phyloP scores from a whole-genome alignment of 73 alveolate species.

The Breviolum minutum region DNA sequence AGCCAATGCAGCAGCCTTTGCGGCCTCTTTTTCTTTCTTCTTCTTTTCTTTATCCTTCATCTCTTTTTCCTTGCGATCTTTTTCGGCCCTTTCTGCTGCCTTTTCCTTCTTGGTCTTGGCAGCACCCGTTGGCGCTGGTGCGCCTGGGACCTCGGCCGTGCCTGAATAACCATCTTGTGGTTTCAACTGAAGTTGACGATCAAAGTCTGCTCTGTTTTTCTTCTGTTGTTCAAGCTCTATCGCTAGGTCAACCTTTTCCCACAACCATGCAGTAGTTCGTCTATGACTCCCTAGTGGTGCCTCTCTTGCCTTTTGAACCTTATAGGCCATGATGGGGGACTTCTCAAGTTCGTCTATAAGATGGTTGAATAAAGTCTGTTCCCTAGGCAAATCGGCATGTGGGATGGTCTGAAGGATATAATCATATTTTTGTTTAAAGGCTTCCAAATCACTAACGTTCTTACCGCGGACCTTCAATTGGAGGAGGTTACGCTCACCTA shows the following conservation, averaged over 20 bases:
- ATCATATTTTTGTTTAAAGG: neutral
- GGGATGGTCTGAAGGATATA: neutral
- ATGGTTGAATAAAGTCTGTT: conserved; percentile 14
- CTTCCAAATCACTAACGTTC: neutral
- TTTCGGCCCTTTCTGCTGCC: neutral
- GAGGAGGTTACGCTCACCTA: neutral
- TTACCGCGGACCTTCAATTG: neutral
- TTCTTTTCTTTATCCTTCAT: neutral
- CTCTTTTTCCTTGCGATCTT: neutral
- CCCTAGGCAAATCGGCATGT: neutral
- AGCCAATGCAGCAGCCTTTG: neutral
- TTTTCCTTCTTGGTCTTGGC: neutral
- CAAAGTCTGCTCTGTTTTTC: neutral
- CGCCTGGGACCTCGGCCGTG: neutral
- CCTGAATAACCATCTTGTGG: neutral
- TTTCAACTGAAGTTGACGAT: neutral
- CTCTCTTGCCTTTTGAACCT: neutral
- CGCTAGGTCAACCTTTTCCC: neutral
- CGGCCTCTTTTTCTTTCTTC: neutral
- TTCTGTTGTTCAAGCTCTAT: neutral
- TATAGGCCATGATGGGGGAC: neutral
- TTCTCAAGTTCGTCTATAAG: neutral
- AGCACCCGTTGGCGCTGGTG: neutral
- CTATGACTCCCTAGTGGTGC: neutral
- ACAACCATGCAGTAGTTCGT: neutral